These are phyloP conservation scores for Auricularia cornea DNA, from an alignment of 768 basidiomycete genomes.

Conservation along the genomic window DNA sequence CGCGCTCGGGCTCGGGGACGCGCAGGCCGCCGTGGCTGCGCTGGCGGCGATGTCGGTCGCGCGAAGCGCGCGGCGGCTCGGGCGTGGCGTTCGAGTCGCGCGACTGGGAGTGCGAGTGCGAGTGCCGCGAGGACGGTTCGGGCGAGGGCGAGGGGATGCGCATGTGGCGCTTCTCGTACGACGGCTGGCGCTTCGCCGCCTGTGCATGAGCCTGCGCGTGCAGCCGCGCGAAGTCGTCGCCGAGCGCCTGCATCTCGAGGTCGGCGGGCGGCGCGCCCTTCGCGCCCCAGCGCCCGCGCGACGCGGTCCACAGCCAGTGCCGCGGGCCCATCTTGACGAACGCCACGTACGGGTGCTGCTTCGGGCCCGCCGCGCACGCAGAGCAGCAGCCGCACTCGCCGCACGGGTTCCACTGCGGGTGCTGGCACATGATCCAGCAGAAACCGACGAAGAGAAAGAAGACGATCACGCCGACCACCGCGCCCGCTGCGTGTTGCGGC, in stretches of 20 bases:
- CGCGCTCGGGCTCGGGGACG: neutral
- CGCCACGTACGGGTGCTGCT: too few relatives aligned
- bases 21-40: neutral
- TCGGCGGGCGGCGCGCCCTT: neutral
- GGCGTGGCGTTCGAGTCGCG: too few relatives aligned
- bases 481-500: neutral
- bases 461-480: neutral
- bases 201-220: too few relatives aligned
- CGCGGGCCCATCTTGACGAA: too few relatives aligned
- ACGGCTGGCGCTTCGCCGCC: neutral
- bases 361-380: neutral
- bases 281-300: neutral
- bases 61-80: too few relatives aligned
- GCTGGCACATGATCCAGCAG: neutral
- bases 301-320: neutral
- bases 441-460: neutral
- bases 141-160: neutral
- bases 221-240: neutral
- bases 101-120: too few relatives aligned
- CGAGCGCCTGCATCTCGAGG: neutral
- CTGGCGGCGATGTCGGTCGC: too few relatives aligned
- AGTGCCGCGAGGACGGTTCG: too few relatives aligned
- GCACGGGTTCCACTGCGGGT: neutral
- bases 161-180: neutral
- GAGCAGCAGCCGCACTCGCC: neutral